Evolutionary conservation across 805 yeast genomes (phyloP).

Genomic region (Candida berthetii): DNA sequence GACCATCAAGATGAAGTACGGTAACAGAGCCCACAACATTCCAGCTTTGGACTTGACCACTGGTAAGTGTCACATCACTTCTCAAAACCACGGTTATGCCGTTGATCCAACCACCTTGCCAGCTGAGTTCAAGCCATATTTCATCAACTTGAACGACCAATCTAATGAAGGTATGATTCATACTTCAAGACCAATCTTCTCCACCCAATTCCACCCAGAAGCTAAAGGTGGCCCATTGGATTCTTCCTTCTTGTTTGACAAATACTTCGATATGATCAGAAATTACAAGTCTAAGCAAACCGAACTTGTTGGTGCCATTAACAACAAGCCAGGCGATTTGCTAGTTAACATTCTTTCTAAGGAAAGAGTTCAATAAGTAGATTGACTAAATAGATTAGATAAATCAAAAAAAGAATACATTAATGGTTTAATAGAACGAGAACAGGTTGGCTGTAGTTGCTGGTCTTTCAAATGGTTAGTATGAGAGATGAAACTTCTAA

Average conservation of each 20-base stretch:
- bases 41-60: slow-evolving; percentile 89
- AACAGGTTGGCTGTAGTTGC: too few species aligned
- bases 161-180: slow-evolving; percentile 98
- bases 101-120: slow-evolving; percentile 80
- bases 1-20: slow-evolving; percentile 90
- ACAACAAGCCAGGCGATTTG: slow-evolving; percentile 37
- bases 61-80: slow-evolving; percentile 95
- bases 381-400: slow-evolving; percentile 18
- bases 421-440: too few species aligned
- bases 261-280: slow-evolving; percentile 67
- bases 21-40: slow-evolving; percentile 98
- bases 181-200: slow-evolving; percentile 78
- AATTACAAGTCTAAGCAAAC: slow-evolving; percentile 41
- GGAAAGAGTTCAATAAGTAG: slow-evolving; percentile 40
- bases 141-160: slow-evolving; percentile 89
- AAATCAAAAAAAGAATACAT: too few species aligned
- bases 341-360: slow-evolving; percentile 59
- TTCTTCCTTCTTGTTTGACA: slow-evolving; percentile 86
- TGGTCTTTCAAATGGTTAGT: too few species aligned
- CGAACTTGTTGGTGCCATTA: slow-evolving; percentile 33
- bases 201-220: slow-evolving; percentile 98
- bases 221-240: slow-evolving; percentile 99
- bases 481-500: too few species aligned
- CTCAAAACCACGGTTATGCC: slow-evolving; percentile 98
- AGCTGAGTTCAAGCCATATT: slow-evolving; percentile 76